Percentiles rank a stretch among this genome's conserved stretches.
These are phyloP conservation scores for Calamus simplicifolius DNA, from an alignment of 176 grass and related monocot species.

Conservation along the genomic window DNA sequence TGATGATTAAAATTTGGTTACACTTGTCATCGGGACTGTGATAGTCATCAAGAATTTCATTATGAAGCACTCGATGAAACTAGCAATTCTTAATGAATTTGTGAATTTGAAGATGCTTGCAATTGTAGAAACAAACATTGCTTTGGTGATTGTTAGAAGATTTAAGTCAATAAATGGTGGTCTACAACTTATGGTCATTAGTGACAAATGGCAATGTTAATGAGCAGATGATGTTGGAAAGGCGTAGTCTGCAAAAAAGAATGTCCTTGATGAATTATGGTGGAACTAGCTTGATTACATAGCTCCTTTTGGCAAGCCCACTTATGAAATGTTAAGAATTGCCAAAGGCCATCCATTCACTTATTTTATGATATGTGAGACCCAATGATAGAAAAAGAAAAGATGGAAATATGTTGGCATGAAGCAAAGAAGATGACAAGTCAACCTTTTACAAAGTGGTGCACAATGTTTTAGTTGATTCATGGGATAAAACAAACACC, in stretches of 20 bases:
- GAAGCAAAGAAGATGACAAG: neutral
- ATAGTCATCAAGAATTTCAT: constrained; percentile 12
- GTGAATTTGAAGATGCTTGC: constrained; percentile 21
- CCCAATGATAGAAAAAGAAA: constrained; percentile 14
- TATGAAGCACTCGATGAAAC: constrained; percentile 4
- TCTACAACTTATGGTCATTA: constrained; percentile 6
- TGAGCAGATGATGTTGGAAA: constrained; percentile 5
- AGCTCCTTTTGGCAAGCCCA: constrained; percentile 1
- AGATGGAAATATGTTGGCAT: neutral
- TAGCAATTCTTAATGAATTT: constrained; percentile 13
- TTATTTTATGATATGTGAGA: neutral
- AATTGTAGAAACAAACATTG: constrained; percentile 5
- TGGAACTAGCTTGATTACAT: constrained; percentile 18
- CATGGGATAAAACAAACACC: neutral
- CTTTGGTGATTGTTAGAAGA: neutral
- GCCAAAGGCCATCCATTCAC: neutral
- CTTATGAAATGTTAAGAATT: constrained; percentile 13
- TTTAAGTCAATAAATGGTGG: neutral
- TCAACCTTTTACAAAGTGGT: neutral
- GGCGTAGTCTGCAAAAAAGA: neutral
- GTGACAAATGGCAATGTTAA: constrained; percentile 2
- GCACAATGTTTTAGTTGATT: neutral
- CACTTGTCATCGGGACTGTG: neutral
- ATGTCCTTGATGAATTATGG: constrained; percentile 6
- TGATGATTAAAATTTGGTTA: constrained; percentile 8